Evolutionary conservation across 2,329 filamentous ascomycete species (phyloP), one percentile per base, ranked within the genome.

Genomic region (Albifimbria verrucaria): DNA sequence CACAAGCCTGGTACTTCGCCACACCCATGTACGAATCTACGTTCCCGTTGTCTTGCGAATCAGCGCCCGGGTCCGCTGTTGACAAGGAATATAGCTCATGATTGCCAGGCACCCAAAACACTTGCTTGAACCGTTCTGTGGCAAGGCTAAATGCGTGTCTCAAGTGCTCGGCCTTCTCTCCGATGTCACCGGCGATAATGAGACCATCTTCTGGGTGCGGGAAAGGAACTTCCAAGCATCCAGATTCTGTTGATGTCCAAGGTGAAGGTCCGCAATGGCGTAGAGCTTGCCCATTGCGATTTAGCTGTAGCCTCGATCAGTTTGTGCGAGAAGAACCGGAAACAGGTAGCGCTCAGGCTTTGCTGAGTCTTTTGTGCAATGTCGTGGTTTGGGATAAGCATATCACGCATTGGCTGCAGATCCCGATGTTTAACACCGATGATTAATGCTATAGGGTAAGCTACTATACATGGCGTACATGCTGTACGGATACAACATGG

Each of bases 41-140:
- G 3, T 63, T 52, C 17, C 23, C 15, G 12, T 15, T 17, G 6
- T 21, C 32, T 58, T 59, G 28, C 66, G 60, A 18, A 62, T 55
- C 32, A 21, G 42, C 18, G 12, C 4, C 4, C 22, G 11, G 15
- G 42, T 44, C 22, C 70, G 68, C 20, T 7, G 61, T 55, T 22
- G 72, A 70, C 50, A 81, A 62, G 2, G 77, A 80, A 63, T 83
- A 84, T 10, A 84, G 72, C 67, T 83, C 80, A 58, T 83, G 80
- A 61, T 83, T 83, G 5, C 80, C 80, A 0, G 79, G 80, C 7
- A 76, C 75, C 81, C 81, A 83, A 59, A 75, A 82, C 23, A 82
- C 79, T 20, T 61, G 55, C 7, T 55, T 57, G 57, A 72, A 72
- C 43, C 61, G 60, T 41, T 55, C 56, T 20, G 58, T 68, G 9